phyloP scores from a whole-genome alignment of 306 rosid species.

The Lotus japonicus region DNA sequence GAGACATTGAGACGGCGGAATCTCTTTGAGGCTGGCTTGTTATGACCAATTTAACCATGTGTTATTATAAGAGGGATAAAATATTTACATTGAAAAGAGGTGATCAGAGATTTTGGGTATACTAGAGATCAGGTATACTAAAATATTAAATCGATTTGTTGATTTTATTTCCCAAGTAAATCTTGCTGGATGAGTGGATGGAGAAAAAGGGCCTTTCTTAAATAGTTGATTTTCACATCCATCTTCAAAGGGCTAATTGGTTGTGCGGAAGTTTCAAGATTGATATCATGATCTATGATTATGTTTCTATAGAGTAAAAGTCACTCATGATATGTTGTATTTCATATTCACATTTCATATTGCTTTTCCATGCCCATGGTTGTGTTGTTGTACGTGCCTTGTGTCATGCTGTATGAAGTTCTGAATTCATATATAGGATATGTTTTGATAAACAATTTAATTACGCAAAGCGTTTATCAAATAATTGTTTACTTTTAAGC shows the following conservation, averaged over 20 bases:
- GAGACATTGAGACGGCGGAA: conserved; percentile 91
- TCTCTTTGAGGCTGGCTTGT: conserved; percentile 92
- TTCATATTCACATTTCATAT: conserved; percentile 21
- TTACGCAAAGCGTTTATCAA: too few relatives aligned
- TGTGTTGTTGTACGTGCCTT: neutral
- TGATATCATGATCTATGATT: conserved; percentile 28
- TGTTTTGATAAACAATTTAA: too few relatives aligned
- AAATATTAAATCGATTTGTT: conserved; percentile 48
- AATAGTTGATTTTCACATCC: conserved; percentile 9
- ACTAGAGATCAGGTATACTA: conserved; percentile 39
- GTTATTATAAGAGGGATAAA: neutral
- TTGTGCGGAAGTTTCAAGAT: conserved; percentile 21
- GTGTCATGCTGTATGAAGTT: too few relatives aligned
- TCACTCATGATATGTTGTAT: conserved; percentile 23
- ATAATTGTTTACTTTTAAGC: too few relatives aligned
- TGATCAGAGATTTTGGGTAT: conserved; percentile 38
- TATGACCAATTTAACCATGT: conserved; percentile 41
- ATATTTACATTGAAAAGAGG: conserved; percentile 26
- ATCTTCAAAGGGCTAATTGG: conserved; percentile 13
- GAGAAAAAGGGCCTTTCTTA: conserved; percentile 8
- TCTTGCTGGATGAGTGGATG: conserved; percentile 40
- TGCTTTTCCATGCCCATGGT: neutral
- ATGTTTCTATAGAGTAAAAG: conserved; percentile 12
- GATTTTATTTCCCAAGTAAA: conserved; percentile 45
- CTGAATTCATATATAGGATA: too few relatives aligned